Conservation (phyloP, 108 stramenopile species). For the Nitzschia putrida region DNA sequence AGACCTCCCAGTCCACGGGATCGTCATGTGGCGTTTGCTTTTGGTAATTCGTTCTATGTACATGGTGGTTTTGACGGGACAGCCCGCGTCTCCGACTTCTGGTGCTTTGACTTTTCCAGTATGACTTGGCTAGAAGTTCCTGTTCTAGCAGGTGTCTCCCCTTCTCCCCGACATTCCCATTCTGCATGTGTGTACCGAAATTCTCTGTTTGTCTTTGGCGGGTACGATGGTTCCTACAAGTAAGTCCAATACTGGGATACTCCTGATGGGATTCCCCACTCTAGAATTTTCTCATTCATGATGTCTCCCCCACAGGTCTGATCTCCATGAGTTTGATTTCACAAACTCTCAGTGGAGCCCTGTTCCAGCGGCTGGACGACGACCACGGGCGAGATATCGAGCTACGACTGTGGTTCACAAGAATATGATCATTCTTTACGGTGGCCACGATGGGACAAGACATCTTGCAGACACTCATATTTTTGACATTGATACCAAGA, state of each 20-base stretch:
- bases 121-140: conserved; percentile 81
- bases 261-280: not conserved
- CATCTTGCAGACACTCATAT: conserved; percentile 94
- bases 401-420: conserved; percentile 85
- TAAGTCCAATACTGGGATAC: conserved; percentile 17
- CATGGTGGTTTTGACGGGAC: conserved; percentile 93
- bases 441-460: conserved; percentile 95
- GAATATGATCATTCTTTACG: conserved; percentile 82
- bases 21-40: conserved; percentile 85
- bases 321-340: conserved; percentile 91
- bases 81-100: conserved; percentile 86
- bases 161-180: conserved; percentile 94
- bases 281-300: not conserved
- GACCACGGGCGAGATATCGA: conserved; percentile 94
- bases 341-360: conserved; percentile 61
- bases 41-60: conserved; percentile 80
- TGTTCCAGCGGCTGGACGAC: conserved; percentile 77
- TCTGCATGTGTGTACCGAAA: conserved; percentile 87
- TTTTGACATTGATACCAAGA: conserved; percentile 82
- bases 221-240: conserved; percentile 92
- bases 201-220: conserved; percentile 87
- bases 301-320: conserved; percentile 31
- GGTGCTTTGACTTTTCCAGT: conserved; percentile 81
- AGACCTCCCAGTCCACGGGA: conserved; percentile 79
- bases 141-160: conserved; percentile 45